A percentile compares a stretch with the other conserved stretches of the same genome.
Conservation (phyloP, 345 rosid genomes). For the Brassica nigra region DNA sequence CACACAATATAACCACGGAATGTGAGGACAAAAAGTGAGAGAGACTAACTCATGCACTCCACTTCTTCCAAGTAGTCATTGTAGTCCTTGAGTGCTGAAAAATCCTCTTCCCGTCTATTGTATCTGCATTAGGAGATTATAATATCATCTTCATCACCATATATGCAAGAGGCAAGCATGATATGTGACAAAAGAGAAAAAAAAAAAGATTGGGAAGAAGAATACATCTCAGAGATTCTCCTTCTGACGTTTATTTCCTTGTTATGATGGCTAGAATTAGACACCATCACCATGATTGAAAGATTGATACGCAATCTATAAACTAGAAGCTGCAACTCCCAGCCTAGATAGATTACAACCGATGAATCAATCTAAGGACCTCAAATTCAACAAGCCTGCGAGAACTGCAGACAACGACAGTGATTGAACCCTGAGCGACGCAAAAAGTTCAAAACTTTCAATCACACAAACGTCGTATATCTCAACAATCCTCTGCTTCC, state of each 20-base stretch:
- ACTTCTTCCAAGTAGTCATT: constrained; percentile 96
- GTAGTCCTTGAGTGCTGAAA: constrained; percentile 70
- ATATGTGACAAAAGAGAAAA: not conserved
- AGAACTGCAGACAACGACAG: not conserved
- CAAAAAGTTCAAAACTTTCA: constrained; percentile 4
- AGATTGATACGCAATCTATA: too few species aligned
- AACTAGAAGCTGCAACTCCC: too few species aligned
- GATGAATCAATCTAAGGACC: not conserved
- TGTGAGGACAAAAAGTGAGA: constrained; percentile 21
- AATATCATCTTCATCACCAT: not conserved
- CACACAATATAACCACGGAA: not conserved
- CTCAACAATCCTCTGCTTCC: constrained; percentile 3
- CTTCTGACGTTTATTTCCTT: constrained; percentile 73
- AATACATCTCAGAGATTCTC: constrained; percentile 70
- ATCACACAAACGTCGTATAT: constrained; percentile 2
- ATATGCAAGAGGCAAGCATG: constrained; percentile 1
- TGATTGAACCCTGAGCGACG: not conserved
- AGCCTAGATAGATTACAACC: too few species aligned
- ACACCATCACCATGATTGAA: constrained; percentile 47
- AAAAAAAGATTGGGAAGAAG: constrained; percentile 1
- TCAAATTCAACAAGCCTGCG: not conserved
- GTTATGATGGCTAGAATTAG: constrained; percentile 54
- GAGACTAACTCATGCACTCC: constrained; percentile 85
- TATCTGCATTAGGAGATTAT: constrained; percentile 46
- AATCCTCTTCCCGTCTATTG: constrained; percentile 90